Percentiles rank a stretch among this genome's conserved stretches.
These are phyloP conservation scores for Capsicum chinense DNA, from an alignment of 257 asterid genomes.

Conservation along the genomic window DNA sequence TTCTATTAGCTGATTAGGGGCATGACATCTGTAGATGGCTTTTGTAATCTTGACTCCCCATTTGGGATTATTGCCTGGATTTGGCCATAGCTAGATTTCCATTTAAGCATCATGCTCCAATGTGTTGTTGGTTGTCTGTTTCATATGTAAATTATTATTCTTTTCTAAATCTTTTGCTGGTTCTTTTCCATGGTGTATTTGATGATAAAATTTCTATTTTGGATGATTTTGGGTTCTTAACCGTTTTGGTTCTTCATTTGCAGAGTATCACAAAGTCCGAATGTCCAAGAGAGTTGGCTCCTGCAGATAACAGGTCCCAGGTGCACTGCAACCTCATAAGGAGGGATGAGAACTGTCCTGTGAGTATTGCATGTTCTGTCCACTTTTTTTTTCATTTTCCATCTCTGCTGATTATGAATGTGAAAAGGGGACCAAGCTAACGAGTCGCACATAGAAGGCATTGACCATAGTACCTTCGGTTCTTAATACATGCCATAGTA, in stretches of 20 bases:
- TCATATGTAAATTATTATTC: not conserved
- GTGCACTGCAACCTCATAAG: slow-evolving; percentile 82
- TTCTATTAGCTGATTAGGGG: not conserved
- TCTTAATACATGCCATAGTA: not conserved
- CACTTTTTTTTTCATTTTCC: not conserved
- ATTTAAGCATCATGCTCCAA: not conserved
- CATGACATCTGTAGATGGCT: slow-evolving; percentile 4
- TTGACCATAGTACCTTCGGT: not conserved
- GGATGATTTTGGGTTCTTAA: slow-evolving; percentile 19
- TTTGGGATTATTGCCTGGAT: not conserved
- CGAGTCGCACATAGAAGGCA: not conserved
- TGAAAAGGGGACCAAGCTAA: slow-evolving; percentile 17
- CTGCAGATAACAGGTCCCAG: slow-evolving; percentile 72
- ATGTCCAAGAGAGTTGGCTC: slow-evolving; percentile 95
- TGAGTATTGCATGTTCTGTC: slow-evolving; percentile 47
- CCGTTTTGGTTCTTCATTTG: slow-evolving; percentile 22
- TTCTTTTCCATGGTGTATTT: not conserved
- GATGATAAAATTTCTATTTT: not conserved
- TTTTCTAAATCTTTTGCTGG: not conserved
- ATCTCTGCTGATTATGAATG: not conserved
- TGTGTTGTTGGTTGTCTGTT: not conserved
- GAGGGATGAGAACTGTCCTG: slow-evolving; percentile 80
- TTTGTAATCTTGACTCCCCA: not conserved
- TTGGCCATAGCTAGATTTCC: not conserved
- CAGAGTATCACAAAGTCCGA: slow-evolving; percentile 90